phyloP scores from a whole-genome alignment of 441 rosid genomes.

The Populus hybrid region DNA sequence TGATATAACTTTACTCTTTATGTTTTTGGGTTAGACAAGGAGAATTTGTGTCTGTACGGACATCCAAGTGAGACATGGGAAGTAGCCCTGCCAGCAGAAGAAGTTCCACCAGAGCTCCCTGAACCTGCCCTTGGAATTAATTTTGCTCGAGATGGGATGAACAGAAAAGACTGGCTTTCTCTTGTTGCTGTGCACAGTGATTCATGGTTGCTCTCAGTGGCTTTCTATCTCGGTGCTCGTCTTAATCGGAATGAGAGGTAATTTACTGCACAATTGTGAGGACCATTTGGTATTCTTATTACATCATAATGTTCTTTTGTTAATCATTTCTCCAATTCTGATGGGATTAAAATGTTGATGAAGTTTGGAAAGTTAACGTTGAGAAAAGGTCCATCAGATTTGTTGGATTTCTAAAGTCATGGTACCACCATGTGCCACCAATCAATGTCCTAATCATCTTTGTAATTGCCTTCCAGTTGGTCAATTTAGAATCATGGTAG shows the following conservation, averaged over 20 bases:
- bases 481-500: not conserved
- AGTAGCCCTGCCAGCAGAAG: slow-evolving; percentile 41
- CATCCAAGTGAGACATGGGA: slow-evolving; percentile 70
- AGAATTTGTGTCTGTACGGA: slow-evolving; percentile 75
- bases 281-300: not conserved
- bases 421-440: not conserved
- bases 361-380: not conserved
- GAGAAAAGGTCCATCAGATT: not conserved
- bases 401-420: not conserved
- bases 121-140: slow-evolving; percentile 81
- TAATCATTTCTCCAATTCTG: not conserved
- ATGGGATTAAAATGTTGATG: not conserved
- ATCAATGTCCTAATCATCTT: not conserved
- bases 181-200: slow-evolving; percentile 33
- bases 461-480: not conserved
- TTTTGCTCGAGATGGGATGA: slow-evolving; percentile 85
- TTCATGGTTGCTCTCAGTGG: slow-evolving; percentile 64
- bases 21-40: slow-evolving; percentile 46
- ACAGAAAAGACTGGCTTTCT: slow-evolving; percentile 71
- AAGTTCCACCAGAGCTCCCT: slow-evolving; percentile 52
- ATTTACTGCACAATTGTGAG: not conserved
- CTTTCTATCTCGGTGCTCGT: slow-evolving; percentile 71
- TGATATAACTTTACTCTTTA: not conserved
- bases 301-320: not conserved
- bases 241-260: slow-evolving; percentile 63